A percentile compares a stretch with the other conserved stretches of the same genome.
phyloP scores from a whole-genome alignment of 805 yeast species.

The Saturnispora zaruensis region DNA sequence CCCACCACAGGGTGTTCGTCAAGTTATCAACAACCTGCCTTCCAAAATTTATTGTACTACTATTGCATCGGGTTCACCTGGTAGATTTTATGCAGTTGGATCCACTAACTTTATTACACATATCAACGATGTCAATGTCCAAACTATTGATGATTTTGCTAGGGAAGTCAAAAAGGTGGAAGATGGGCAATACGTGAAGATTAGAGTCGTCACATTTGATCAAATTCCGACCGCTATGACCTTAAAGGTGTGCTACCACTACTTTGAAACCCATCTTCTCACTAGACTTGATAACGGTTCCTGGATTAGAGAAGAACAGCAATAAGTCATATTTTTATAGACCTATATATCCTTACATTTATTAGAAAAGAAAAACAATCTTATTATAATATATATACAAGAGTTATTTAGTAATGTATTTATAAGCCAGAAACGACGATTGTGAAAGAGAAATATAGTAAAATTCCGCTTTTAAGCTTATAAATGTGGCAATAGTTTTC shows the following conservation, averaged over 20 bases:
- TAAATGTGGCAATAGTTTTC: slow-evolving; percentile 43
- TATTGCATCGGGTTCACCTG: slow-evolving; percentile 77
- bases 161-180: slow-evolving; percentile 59
- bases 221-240: slow-evolving; percentile 82
- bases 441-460: too few species aligned
- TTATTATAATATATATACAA: not conserved
- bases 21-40: slow-evolving; percentile 67
- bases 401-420: not conserved
- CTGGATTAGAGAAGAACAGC: slow-evolving; percentile 38
- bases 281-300: slow-evolving; percentile 40
- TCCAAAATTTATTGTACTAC: slow-evolving; percentile 77
- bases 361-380: not conserved
- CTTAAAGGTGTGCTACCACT: slow-evolving; percentile 79
- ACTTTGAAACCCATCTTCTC: slow-evolving; percentile 63
- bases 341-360: not conserved
- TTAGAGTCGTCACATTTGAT: slow-evolving; percentile 77
- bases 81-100: slow-evolving; percentile 68
- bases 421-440: not conserved
- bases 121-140: slow-evolving; percentile 69
- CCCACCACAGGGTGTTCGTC: slow-evolving; percentile 91
- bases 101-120: slow-evolving; percentile 84
- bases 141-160: slow-evolving; percentile 59
- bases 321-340: not conserved
- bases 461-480: slow-evolving; percentile 8
- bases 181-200: slow-evolving; percentile 72